Conservation (phyloP, 352 stramenopile species). For the Pythium insidiosum region DNA sequence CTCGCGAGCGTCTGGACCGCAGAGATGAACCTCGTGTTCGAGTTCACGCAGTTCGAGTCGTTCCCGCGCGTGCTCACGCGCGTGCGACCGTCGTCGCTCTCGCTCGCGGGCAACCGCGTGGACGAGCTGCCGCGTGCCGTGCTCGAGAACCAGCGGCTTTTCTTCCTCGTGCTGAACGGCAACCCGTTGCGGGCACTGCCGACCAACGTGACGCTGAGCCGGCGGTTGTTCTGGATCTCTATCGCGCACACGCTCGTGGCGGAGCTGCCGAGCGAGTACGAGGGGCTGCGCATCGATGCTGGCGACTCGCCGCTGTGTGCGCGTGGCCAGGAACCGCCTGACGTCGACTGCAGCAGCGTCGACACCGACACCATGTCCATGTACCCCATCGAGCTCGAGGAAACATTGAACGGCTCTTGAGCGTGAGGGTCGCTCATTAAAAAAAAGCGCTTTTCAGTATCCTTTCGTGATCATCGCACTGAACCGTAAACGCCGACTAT, state of each 20-base stretch:
- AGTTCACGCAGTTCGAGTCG: slow-evolving; percentile 7
- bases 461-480: no score
- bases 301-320: slow-evolving; percentile 4
- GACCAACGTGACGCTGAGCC: background rate
- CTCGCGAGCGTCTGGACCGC: slow-evolving; percentile 23
- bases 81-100: slow-evolving; percentile 12
- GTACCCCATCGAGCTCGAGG: slow-evolving; percentile 12
- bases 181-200: slow-evolving; percentile 13
- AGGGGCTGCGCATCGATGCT: background rate
- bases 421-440: slow-evolving; percentile 6
- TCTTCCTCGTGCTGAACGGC: slow-evolving; percentile 16
- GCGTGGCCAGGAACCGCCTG: no score
- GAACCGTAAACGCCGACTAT: no score
- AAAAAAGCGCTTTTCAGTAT: no score
- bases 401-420: slow-evolving; percentile 9
- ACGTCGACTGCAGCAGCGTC: slow-evolving; percentile 6
- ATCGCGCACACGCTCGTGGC: slow-evolving; percentile 3
- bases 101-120: slow-evolving; percentile 11
- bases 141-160: slow-evolving; percentile 2
- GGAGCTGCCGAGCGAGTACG: background rate
- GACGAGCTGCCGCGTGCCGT: slow-evolving; percentile 3
- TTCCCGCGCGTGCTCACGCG: slow-evolving; percentile 16
- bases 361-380: no score
- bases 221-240: slow-evolving; percentile 6
- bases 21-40: slow-evolving; percentile 14